Evolutionary conservation across 2,329 filamentous ascomycete genomes (phyloP), one percentile per base, ranked within the genome.

Genomic region (Thielaviopsis musarum): DNA sequence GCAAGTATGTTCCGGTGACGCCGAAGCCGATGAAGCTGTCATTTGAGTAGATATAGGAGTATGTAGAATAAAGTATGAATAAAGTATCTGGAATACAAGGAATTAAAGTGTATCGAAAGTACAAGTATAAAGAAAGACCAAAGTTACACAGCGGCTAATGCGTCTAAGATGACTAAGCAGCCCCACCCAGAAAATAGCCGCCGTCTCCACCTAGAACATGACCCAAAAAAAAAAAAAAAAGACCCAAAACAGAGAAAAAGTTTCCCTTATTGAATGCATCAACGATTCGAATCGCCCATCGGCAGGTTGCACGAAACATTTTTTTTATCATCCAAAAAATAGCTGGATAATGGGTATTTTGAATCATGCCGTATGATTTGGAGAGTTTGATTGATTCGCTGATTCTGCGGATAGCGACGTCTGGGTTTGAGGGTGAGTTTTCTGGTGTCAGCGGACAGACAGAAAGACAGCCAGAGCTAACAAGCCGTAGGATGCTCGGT

Each of bases 321-420:
- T 59, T 59, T 59, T 59, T 21, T 34, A 6, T 41, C 26, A n/a
- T 6, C 13, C n/a, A n/a, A 49, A 49, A 49, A 49, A 58, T 54
- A 12, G n/a, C 21, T 21, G n/a, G 30, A 17, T 28, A 22, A 59
- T 49, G 53, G 45, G 57, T 13, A 15, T 45, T 49, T 58, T 58
- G 7, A 53, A n/a, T 45, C 53, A 62, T 62, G 61, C 55, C 55
- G 5, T 62, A 58, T 56, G 61, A 64, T 61, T 55, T 64, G n/a
- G 63, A 64, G 26, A 61, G 59, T 57, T 55, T 61, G 17, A 64
- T 64, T 51, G 63, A 64, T 24, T 55, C 54, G 21, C 28, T 64
- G 49, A 58, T 64, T 52, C 19, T 64, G 48, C 58, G 57, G n/a
- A 62, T 64, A 22, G 62, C 63, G 21, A 63, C 60, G 13, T 61